A percentile compares a stretch with the other conserved stretches of the same genome.
phyloP scores from a whole-genome alignment of 75 land plant genomes.

The Pinus taeda region DNA sequence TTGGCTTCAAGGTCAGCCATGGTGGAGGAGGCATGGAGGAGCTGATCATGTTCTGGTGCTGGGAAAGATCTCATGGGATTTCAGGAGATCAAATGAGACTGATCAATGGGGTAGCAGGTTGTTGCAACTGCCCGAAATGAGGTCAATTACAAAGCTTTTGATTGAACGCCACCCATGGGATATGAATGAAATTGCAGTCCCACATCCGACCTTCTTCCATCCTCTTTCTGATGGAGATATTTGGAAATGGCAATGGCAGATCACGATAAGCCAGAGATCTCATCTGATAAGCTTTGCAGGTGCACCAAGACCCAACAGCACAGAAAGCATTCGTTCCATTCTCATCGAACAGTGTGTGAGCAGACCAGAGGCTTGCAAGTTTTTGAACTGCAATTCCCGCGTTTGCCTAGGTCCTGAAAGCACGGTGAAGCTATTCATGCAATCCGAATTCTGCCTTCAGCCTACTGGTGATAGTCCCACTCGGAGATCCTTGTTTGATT shows the following conservation, averaged over 20 bases:
- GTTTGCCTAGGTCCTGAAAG: conserved; percentile 32
- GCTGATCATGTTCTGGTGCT: conserved; percentile 62
- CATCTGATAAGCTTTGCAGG: conserved; percentile 60
- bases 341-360: conserved; percentile 52
- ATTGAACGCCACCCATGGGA: conserved; percentile 86
- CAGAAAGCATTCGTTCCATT: conserved; percentile 41
- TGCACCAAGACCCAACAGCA: conserved; percentile 35
- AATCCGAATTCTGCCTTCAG: conserved; percentile 65
- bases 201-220: conserved; percentile 76
- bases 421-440: conserved; percentile 40
- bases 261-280: conserved; percentile 10
- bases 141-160: conserved; percentile 49
- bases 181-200: conserved; percentile 61
- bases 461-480: conserved; percentile 73
- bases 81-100: conserved; percentile 23
- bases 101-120: conserved; percentile 58
- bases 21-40: conserved; percentile 46
- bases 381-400: conserved; percentile 33
- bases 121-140: conserved; percentile 42
- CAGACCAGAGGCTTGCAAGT: conserved; percentile 21
- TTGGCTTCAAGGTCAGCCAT: conserved; percentile 43
- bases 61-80: conserved; percentile 84
- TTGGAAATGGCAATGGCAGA: conserved; percentile 35
- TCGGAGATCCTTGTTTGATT: conserved; percentile 60
- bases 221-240: conserved; percentile 58